Conservation (phyloP, 2,329 filamentous ascomycete species). For the Nemania serpens region DNA sequence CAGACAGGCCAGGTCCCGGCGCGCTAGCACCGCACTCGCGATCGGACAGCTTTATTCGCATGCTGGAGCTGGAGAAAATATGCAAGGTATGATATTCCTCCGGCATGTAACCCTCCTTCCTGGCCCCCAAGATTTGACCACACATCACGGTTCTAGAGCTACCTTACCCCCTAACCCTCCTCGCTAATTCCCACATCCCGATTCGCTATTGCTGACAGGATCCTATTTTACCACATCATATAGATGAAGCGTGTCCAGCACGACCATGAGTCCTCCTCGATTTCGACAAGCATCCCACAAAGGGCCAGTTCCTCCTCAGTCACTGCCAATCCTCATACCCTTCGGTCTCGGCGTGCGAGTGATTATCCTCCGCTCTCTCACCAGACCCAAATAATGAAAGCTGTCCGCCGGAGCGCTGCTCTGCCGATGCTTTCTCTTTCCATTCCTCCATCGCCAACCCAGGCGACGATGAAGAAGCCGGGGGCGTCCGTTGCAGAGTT, state of each 20-base stretch:
- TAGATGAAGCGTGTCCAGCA: constrained; percentile 46
- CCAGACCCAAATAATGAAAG: constrained; percentile 44
- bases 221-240: constrained; percentile 36
- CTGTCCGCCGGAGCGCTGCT: constrained; percentile 39
- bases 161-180: constrained; percentile 19
- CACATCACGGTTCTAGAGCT: constrained; percentile 23
- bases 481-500: constrained; percentile 28
- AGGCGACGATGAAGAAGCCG: constrained; percentile 27
- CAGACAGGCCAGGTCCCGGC: constrained; percentile 36
- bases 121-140: constrained; percentile 17
- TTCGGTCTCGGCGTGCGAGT: constrained; percentile 41
- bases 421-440: constrained; percentile 43
- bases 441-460: constrained; percentile 37
- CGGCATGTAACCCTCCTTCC: constrained; percentile 38
- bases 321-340: constrained; percentile 36
- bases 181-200: constrained; percentile 32
- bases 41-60: constrained; percentile 57
- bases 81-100: constrained; percentile 55
- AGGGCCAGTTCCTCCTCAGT: constrained; percentile 38
- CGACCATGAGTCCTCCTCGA: constrained; percentile 38
- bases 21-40: constrained; percentile 41
- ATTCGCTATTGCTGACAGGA: constrained; percentile 37
- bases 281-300: constrained; percentile 36
- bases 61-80: constrained; percentile 64
- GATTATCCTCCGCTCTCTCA: constrained; percentile 42